These are phyloP conservation scores for Lactarius trivialis DNA, from an alignment of 768 basidiomycete species.

Conservation along the genomic window DNA sequence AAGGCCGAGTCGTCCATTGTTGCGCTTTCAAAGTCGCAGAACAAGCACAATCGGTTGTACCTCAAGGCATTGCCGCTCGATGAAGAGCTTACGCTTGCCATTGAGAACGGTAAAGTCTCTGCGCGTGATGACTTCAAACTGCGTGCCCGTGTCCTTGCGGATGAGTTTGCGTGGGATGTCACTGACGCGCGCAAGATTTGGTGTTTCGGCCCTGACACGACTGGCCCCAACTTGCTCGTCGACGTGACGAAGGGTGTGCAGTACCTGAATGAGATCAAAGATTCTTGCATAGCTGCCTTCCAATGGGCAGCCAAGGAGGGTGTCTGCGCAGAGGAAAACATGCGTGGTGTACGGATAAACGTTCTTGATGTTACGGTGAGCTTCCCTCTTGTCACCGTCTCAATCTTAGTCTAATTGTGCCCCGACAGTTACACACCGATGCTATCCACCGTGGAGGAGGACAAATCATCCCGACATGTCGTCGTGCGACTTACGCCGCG, in stretches of 20 bases:
- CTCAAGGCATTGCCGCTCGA: conserved; percentile 89
- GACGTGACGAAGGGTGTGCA: conserved; percentile 99
- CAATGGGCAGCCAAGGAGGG: conserved; percentile 99
- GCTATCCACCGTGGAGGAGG: conserved; percentile 99
- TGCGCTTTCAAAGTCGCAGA: conserved; percentile 98
- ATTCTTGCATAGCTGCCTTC: conserved; percentile 97
- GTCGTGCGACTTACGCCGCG: conserved; percentile 94
- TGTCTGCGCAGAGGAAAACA: conserved; percentile 93
- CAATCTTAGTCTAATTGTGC: conserved; percentile 5
- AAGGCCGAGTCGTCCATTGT: conserved; percentile 92
- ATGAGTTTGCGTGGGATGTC: conserved; percentile 97
- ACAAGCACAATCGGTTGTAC: conserved; percentile 99
- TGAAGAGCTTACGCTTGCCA: conserved; percentile 90
- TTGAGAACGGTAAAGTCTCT: conserved; percentile 79
- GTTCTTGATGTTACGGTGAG: conserved; percentile 89
- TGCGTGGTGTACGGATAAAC: conserved; percentile 98
- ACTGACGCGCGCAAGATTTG: conserved; percentile 99
- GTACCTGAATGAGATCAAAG: conserved; percentile 99
- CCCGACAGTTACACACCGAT: conserved; percentile 82
- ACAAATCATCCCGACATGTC: conserved; percentile 94
- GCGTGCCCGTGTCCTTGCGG: conserved; percentile 92
- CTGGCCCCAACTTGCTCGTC: conserved; percentile 93
- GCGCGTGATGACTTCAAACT: conserved; percentile 97
- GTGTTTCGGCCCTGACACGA: conserved; percentile 99
- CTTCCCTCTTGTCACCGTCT: conserved; percentile 10